phyloP scores from a whole-genome alignment of 2,329 filamentous ascomycete genomes.

The Curvularia spicifera region DNA sequence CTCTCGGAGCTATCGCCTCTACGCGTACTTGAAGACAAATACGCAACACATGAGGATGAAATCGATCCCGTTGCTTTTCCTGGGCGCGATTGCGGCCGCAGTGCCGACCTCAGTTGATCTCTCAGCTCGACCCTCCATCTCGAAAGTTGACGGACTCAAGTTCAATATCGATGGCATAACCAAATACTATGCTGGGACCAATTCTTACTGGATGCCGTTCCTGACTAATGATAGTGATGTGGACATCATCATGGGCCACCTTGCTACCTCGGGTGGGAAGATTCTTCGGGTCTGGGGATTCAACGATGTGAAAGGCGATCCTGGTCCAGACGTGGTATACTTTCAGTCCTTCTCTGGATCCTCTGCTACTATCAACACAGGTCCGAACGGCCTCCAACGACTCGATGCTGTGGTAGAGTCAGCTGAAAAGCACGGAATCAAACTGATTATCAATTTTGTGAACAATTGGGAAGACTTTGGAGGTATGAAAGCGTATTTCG shows the following conservation, averaged over 20 bases:
- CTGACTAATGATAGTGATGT: conserved; percentile 62
- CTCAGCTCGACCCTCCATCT: conserved; percentile 31
- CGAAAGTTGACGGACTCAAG: conserved; percentile 35
- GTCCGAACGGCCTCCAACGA: conserved; percentile 66
- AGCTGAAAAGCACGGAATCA: conserved; percentile 65
- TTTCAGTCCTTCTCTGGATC: conserved; percentile 62
- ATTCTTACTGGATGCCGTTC: conserved; percentile 64
- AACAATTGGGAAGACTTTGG: conserved; percentile 75
- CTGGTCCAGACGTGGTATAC: conserved; percentile 56
- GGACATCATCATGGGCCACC: conserved; percentile 56
- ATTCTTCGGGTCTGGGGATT: conserved; percentile 69
- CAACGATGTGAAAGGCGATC: conserved; percentile 61
- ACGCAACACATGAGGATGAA: conserved; percentile 27
- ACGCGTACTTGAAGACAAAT: not conserved
- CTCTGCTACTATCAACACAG: conserved; percentile 66
- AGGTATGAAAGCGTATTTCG: conserved; percentile 65
- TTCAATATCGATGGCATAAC: conserved; percentile 47
- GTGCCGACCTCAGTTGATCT: conserved; percentile 26
- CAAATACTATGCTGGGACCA: conserved; percentile 60
- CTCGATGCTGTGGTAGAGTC: conserved; percentile 69
- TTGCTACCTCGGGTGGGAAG: conserved; percentile 60
- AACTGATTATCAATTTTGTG: conserved; percentile 70
- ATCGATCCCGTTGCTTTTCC: conserved; percentile 23
- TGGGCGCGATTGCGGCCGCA: conserved; percentile 30
- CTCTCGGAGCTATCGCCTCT: not conserved